Percentiles rank a stretch among this genome's conserved stretches.
phyloP scores from a whole-genome alignment of 495 filamentous ascomycete genomes.

The Neurospora africana region DNA sequence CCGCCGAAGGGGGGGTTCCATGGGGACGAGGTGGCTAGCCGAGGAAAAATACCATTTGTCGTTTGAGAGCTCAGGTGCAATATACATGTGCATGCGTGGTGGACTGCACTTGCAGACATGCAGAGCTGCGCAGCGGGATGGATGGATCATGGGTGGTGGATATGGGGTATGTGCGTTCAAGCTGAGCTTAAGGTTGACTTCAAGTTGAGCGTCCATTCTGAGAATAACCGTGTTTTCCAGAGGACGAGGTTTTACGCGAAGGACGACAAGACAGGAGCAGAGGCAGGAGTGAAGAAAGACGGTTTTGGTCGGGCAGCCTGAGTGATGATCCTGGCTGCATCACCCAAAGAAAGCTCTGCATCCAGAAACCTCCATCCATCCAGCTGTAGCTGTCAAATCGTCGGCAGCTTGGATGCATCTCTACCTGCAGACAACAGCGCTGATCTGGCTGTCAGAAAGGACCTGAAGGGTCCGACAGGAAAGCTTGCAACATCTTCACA shows the following conservation, averaged over 20 bases:
- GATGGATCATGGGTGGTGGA: background rate
- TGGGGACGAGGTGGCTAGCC: conserved; percentile 4
- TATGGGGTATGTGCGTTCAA: background rate
- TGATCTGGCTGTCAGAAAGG: background rate
- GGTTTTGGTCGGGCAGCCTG: background rate
- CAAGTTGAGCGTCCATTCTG: too few relatives aligned
- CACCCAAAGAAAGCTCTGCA: background rate
- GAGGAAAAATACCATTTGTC: background rate
- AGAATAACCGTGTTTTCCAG: background rate
- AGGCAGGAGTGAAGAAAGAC: background rate
- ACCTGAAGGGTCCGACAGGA: background rate
- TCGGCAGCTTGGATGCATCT: background rate
- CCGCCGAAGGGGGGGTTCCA: conserved; percentile 5
- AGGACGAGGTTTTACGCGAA: background rate
- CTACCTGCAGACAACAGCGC: background rate
- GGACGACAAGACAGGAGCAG: background rate
- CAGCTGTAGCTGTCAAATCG: background rate
- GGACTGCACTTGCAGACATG: background rate
- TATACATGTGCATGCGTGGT: background rate
- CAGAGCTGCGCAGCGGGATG: background rate
- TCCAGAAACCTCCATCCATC: background rate
- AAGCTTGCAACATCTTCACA: background rate
- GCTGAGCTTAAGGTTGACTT: background rate
- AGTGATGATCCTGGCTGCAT: background rate
- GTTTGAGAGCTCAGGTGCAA: background rate